A percentile compares a stretch with the other conserved stretches of the same genome.
These are phyloP conservation scores for grape (Vitis vinifera) DNA, from an alignment of 164 flowering plant species.

Conservation along the genomic window DNA sequence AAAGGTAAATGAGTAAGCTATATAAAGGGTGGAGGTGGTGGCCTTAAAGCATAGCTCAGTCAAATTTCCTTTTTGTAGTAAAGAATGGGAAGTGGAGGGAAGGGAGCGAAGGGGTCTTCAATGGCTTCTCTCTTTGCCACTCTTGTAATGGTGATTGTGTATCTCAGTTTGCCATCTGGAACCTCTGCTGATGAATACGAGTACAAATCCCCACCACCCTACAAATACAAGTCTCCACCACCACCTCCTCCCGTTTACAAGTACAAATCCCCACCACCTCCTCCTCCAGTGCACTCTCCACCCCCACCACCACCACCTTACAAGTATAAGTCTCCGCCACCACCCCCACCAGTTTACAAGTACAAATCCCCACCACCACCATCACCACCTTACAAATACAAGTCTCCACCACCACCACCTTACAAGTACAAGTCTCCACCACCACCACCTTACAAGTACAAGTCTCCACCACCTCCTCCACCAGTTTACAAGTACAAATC, in stretches of 20 bases:
- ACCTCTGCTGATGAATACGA: conserved; percentile 18
- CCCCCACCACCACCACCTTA: no score
- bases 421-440: no score
- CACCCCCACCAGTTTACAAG: no score
- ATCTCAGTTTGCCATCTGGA: conserved; percentile 30
- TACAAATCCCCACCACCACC: no score
- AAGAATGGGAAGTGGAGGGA: background rate
- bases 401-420: no score
- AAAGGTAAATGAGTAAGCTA: conserved; percentile 11
- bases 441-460: no score
- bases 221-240: conserved; percentile 31
- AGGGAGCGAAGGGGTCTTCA: conserved; percentile 21
- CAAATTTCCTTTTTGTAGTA: background rate
- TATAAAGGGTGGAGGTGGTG: conserved; percentile 19
- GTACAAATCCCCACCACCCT: background rate
- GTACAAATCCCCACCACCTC: no score
- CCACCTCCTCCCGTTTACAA: conserved; percentile 14
- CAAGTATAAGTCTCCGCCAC: no score
- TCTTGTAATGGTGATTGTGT: conserved; percentile 29
- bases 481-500: no score
- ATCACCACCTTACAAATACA: no score
- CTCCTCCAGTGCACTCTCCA: no score
- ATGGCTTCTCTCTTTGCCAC: conserved; percentile 30
- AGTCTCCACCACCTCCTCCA: no score
- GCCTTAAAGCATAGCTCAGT: conserved; percentile 5